Conservation (phyloP, 768 basidiomycete species). For the Guyanaporus albipodus region DNA sequence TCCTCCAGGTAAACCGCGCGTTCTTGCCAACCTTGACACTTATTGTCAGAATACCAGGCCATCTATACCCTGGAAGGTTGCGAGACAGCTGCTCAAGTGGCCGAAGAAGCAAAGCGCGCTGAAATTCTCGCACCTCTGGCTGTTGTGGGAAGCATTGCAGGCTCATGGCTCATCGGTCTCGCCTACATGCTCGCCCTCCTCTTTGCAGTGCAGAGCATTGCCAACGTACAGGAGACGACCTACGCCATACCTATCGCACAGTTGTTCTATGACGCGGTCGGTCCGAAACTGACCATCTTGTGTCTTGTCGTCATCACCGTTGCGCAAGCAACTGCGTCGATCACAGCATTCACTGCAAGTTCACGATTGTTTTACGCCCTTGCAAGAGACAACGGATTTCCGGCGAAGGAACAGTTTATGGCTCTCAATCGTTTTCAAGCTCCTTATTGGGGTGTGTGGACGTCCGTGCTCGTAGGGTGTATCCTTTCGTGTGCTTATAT, state of each 20-base stretch:
- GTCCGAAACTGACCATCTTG: slow-evolving; percentile 43
- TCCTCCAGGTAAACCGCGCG: slow-evolving; percentile 29
- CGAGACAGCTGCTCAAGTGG: slow-evolving; percentile 61
- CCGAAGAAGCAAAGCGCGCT: slow-evolving; percentile 54
- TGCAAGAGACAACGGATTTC: slow-evolving; percentile 51
- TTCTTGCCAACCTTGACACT: neutral
- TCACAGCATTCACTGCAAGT: slow-evolving; percentile 57
- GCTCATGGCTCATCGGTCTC: slow-evolving; percentile 55
- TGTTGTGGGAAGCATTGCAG: slow-evolving; percentile 51
- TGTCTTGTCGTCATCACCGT: slow-evolving; percentile 47
- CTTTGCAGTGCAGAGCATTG: slow-evolving; percentile 52
- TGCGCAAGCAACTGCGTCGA: slow-evolving; percentile 52
- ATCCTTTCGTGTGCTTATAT: slow-evolving; percentile 57
- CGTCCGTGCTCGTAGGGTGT: slow-evolving; percentile 50
- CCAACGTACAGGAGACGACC: slow-evolving; percentile 44
- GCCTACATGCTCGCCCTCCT: slow-evolving; percentile 57
- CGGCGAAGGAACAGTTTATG: slow-evolving; percentile 45
- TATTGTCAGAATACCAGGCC: slow-evolving; percentile 30
- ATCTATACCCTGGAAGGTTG: slow-evolving; percentile 61
- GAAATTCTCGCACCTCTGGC: slow-evolving; percentile 55
- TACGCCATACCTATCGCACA: slow-evolving; percentile 61
- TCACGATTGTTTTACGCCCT: slow-evolving; percentile 55
- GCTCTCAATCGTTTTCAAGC: slow-evolving; percentile 50
- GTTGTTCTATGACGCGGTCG: slow-evolving; percentile 52
- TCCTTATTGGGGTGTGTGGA: slow-evolving; percentile 53